phyloP scores from a whole-genome alignment of 331 rosid genomes.

The Telfairia occidentalis region DNA sequence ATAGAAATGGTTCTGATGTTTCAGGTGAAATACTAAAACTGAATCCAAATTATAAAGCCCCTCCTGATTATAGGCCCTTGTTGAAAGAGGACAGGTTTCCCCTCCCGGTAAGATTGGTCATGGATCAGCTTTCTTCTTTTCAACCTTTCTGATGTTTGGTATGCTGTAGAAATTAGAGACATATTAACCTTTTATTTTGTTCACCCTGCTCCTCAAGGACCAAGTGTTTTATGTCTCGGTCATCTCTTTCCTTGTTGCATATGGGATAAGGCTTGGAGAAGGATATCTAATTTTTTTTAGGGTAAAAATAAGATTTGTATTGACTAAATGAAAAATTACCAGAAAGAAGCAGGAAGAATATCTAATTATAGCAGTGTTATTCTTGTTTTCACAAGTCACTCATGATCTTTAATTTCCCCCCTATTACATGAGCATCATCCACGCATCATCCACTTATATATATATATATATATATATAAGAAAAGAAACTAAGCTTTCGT shows the following conservation, averaged over 20 bases:
- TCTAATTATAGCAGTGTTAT: background rate
- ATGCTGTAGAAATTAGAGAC: background rate
- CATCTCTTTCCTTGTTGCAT: background rate
- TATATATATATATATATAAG: too few relatives aligned
- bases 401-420: background rate
- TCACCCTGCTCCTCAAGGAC: background rate
- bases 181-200: background rate
- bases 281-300: background rate
- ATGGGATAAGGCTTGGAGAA: background rate
- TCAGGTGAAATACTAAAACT: constrained; percentile 72
- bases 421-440: background rate
- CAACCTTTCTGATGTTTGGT: background rate
- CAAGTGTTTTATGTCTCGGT: background rate
- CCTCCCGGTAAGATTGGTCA: constrained; percentile 64
- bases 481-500: too few relatives aligned
- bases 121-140: constrained; percentile 19
- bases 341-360: background rate
- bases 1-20: constrained; percentile 17
- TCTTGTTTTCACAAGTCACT: background rate
- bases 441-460: background rate
- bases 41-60: constrained; percentile 83
- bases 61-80: constrained; percentile 70
- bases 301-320: background rate
- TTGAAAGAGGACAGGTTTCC: constrained; percentile 60
- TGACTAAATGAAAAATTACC: background rate